A percentile compares a stretch with the other conserved stretches of the same genome.
These are phyloP conservation scores for Leccinum subtestaceum DNA, from an alignment of 768 basidiomycete genomes.

Conservation along the genomic window DNA sequence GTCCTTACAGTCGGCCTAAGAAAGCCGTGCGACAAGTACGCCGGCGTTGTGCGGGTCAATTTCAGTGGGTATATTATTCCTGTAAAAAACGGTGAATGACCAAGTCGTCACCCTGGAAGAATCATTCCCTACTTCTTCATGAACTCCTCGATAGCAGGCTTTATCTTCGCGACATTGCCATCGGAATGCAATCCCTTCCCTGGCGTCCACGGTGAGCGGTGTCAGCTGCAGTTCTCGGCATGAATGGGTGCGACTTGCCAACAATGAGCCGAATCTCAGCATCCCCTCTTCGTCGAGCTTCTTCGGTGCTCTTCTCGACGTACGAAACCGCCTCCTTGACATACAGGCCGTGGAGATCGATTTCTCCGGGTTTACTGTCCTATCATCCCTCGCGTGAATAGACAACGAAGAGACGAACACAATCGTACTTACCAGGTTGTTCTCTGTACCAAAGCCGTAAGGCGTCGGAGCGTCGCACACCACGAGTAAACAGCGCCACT, in stretches of 20 bases:
- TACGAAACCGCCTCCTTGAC: slow-evolving; percentile 86
- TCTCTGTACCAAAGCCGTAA: slow-evolving; percentile 44
- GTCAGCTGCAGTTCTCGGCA: neutral
- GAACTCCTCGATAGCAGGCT: slow-evolving; percentile 86
- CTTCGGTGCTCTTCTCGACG: slow-evolving; percentile 66
- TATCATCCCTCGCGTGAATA: slow-evolving; percentile 21
- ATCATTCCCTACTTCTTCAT: slow-evolving; percentile 64
- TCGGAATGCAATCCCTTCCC: slow-evolving; percentile 87
- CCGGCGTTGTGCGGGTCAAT: slow-evolving; percentile 81
- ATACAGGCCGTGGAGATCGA: slow-evolving; percentile 90
- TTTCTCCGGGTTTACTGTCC: slow-evolving; percentile 69
- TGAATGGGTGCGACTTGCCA: slow-evolving; percentile 46
- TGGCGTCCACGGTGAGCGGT: slow-evolving; percentile 22
- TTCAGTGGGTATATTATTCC: slow-evolving; percentile 68
- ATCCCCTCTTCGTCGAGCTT: slow-evolving; percentile 63
- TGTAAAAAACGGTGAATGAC: slow-evolving; percentile 29
- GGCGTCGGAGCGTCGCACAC: neutral
- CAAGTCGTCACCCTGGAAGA: neutral
- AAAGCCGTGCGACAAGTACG: slow-evolving; percentile 69
- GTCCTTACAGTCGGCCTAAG: slow-evolving; percentile 6
- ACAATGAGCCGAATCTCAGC: slow-evolving; percentile 77
- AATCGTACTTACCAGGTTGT: slow-evolving; percentile 56
- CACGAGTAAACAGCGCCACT: slow-evolving; percentile 32
- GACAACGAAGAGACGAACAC: neutral
- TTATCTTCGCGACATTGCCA: slow-evolving; percentile 77